These are phyloP conservation scores for Pelargonium cotyledonis DNA, from an alignment of 441 rosid genomes.

Conservation along the genomic window DNA sequence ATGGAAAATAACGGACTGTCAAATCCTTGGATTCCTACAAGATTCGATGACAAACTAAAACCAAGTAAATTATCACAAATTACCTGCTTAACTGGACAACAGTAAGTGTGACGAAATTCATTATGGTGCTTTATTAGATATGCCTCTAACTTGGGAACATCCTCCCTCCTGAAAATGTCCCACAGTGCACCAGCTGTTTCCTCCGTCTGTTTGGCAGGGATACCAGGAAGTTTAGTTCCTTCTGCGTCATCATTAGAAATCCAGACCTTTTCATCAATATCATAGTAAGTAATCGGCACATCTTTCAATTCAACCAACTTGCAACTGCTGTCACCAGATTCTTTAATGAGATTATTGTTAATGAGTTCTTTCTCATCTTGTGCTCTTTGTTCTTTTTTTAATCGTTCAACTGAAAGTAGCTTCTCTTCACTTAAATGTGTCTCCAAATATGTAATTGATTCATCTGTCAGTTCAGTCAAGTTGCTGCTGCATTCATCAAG, in stretches of 20 bases:
- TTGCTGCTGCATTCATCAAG: no score
- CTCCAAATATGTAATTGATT: no score
- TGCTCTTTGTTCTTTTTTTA: background rate
- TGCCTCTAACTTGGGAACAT: constrained; percentile 64
- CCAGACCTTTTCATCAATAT: background rate
- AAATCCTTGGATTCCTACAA: background rate
- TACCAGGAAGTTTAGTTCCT: background rate
- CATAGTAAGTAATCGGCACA: constrained; percentile 8
- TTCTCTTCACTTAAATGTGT: background rate
- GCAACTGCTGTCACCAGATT: constrained; percentile 12
- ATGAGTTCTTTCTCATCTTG: no score
- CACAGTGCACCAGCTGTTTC: constrained; percentile 55
- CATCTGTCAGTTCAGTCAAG: no score
- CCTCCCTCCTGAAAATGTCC: constrained; percentile 92
- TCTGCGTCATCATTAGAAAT: constrained; percentile 14
- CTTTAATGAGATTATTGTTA: background rate
- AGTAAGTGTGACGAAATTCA: constrained; percentile 75
- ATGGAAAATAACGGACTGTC: constrained; percentile 4
- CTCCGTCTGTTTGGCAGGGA: background rate
- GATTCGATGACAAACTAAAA: no score
- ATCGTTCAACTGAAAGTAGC: background rate
- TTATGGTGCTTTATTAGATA: constrained; percentile 58
- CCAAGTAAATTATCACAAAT: background rate
- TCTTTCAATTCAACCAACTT: constrained; percentile 16
- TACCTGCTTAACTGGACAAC: constrained; percentile 64